Evolutionary conservation across 768 basidiomycete genomes (phyloP).

Genomic region (Mrakia hoshinonis): DNA sequence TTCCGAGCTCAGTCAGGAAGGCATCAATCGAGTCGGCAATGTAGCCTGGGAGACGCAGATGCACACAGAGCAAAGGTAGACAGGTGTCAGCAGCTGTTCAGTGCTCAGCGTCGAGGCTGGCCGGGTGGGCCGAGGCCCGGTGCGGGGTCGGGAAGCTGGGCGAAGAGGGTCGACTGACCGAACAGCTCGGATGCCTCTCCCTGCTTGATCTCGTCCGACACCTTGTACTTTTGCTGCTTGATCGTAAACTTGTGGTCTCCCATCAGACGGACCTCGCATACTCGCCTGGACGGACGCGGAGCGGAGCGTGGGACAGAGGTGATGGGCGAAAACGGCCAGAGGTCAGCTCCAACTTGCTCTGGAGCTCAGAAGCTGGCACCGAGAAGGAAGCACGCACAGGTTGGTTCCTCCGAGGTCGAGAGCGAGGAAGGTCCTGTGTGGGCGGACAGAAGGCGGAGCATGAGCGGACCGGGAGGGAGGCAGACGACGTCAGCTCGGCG

Average conservation of each 20-base stretch:
- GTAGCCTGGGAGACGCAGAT: slow-evolving; percentile 57
- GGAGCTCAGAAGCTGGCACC: not conserved
- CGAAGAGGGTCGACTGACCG: slow-evolving; percentile 47
- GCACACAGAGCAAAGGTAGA: not conserved
- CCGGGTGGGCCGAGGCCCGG: too few relatives aligned
- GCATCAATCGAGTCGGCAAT: slow-evolving; percentile 93
- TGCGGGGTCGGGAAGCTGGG: not conserved
- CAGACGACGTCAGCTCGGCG: too few relatives aligned
- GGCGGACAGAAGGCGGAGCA: too few relatives aligned
- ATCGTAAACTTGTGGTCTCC: slow-evolving; percentile 83
- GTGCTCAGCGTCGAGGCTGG: too few relatives aligned
- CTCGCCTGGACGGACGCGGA: slow-evolving; percentile 53
- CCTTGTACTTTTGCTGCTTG: slow-evolving; percentile 92
- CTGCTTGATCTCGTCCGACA: slow-evolving; percentile 84
- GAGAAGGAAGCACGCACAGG: slow-evolving; percentile 51
- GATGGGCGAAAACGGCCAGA: not conserved
- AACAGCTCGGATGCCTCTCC: slow-evolving; percentile 82
- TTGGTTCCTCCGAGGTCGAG: slow-evolving; percentile 97
- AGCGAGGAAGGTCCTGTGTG: slow-evolving; percentile 77
- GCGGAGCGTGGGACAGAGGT: not conserved
- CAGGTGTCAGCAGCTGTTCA: not conserved
- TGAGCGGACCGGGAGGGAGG: too few relatives aligned
- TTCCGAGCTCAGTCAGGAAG: slow-evolving; percentile 65
- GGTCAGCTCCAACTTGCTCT: not conserved
- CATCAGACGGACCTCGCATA: slow-evolving; percentile 84